Evolutionary conservation across 768 basidiomycete species (phyloP).

Genomic region (Paxillus ammoniavirescens): DNA sequence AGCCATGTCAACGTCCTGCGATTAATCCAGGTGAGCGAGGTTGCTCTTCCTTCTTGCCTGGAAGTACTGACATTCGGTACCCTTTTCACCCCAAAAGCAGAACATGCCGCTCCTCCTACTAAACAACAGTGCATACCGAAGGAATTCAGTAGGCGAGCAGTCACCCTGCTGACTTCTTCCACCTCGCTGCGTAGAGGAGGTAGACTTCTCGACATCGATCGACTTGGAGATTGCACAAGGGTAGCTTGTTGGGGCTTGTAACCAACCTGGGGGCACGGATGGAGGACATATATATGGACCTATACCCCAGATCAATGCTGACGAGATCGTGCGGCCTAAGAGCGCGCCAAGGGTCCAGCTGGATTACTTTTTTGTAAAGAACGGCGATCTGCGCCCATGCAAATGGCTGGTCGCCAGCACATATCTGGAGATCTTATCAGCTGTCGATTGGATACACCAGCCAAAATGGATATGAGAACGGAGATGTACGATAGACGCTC

Average conservation of each 20-base stretch:
- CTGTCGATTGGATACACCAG: background rate
- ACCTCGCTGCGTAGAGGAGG: background rate
- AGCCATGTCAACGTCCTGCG: slow-evolving; percentile 48
- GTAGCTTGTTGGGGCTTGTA: too few relatives aligned
- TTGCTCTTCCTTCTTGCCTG: background rate
- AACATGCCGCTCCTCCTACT: slow-evolving; percentile 41
- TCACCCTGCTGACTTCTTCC: background rate
- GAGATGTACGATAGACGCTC: too few relatives aligned
- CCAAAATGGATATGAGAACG: background rate
- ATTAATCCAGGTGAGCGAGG: background rate
- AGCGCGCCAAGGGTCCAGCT: background rate
- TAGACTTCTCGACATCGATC: background rate
- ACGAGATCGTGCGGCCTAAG: background rate
- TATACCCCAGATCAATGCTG: background rate
- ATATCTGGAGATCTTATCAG: background rate
- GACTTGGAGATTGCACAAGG: background rate
- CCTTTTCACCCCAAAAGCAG: slow-evolving; percentile 37
- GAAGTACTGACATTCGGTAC: slow-evolving; percentile 35
- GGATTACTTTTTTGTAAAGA: background rate
- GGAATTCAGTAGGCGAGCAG: background rate
- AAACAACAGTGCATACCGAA: slow-evolving; percentile 15
- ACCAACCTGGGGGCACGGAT: background rate
- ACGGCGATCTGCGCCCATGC: background rate
- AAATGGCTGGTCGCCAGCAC: background rate
- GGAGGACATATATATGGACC: background rate